Evolutionary conservation across 1,139 yeast species (phyloP), one percentile per base, ranked within the genome.

Genomic region (Hyphopichia pseudoburtonii): DNA sequence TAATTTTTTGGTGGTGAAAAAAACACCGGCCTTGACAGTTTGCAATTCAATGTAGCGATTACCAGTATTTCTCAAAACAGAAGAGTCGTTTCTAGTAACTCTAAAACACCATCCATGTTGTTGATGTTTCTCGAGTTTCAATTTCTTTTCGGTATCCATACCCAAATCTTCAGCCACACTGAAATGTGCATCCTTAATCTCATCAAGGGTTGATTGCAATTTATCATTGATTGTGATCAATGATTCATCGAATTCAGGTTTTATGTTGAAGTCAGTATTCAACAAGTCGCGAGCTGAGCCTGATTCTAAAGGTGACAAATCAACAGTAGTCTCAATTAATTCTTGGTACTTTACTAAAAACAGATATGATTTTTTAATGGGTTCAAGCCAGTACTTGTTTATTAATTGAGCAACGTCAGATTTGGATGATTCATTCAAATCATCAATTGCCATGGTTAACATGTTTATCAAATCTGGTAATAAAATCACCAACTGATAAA

Each of bases 81-180:
- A 72, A 3, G 96, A 90, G 54, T 90, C 97, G 38, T 79, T 87
- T 60, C 98, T 77, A 0, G 97, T 90, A 17, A 92, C 78, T 49
- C 97, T 73, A 70, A 90, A 78, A 56, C 96, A 88, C 95, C 96
- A 90, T 10, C 97, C 97, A 57, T 86, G 94, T 22, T 77, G 78
- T 46, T 77, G 83, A 54, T 90, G 96, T 38, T 85, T 79, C 54
- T 92, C 98, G 35, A 94, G 66, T 57, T 92, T 92, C 46, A 94
- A 71, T 58, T 89, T 89, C 62, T 87, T 88, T 41, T 87, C 96
- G 4, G 83, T 71, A 42, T 90, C 97, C 62, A 89, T 78, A 16
- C 78, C 77, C 33, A 92, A 73, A 47, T 86, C 95, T 17, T 82
- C 86, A 2, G 86, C 87, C 3, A 82, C 82, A 7, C 74, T 73